Conservation (phyloP, 192 early-diverging fungal genomes). For the Podochytrium sp. region DNA sequence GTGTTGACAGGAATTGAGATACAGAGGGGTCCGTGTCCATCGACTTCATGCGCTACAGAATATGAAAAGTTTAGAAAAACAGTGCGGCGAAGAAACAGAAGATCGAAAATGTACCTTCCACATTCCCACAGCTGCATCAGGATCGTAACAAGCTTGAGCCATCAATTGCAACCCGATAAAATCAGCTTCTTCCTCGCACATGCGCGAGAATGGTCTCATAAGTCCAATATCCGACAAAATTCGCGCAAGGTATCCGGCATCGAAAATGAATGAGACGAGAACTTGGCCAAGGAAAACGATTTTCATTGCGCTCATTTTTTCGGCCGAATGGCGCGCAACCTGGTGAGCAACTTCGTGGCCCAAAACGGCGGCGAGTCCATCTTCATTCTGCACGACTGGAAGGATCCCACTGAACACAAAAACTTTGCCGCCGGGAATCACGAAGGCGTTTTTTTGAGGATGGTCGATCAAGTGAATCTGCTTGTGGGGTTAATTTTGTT, state of each 20-base stretch:
- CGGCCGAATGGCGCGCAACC: slow-evolving; percentile 86
- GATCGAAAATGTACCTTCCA: slow-evolving; percentile 63
- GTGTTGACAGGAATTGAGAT: slow-evolving; percentile 81
- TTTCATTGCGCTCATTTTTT: slow-evolving; percentile 80
- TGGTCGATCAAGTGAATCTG: slow-evolving; percentile 82
- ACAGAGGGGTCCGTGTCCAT: slow-evolving; percentile 38
- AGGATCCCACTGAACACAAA: slow-evolving; percentile 98
- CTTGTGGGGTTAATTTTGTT: not conserved
- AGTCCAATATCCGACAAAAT: slow-evolving; percentile 73
- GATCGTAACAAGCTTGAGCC: slow-evolving; percentile 93
- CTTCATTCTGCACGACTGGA: slow-evolving; percentile 75
- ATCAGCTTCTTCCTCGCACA: slow-evolving; percentile 93
- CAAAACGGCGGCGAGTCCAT: slow-evolving; percentile 90
- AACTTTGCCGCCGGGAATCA: slow-evolving; percentile 81
- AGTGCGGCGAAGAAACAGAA: not conserved
- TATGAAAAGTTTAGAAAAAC: not conserved
- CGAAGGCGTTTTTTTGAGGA: slow-evolving; percentile 89
- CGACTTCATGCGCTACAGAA: slow-evolving; percentile 66
- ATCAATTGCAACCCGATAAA: slow-evolving; percentile 83
- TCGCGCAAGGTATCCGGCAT: slow-evolving; percentile 65
- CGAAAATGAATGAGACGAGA: slow-evolving; percentile 67
- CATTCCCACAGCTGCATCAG: slow-evolving; percentile 72
- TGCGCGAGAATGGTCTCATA: slow-evolving; percentile 84
- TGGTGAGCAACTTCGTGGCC: slow-evolving; percentile 96
- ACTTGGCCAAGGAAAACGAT: slow-evolving; percentile 64